Evolutionary conservation across 768 basidiomycete genomes (phyloP), one percentile per base, ranked within the genome.

Genomic region (Kwoniella pini): DNA sequence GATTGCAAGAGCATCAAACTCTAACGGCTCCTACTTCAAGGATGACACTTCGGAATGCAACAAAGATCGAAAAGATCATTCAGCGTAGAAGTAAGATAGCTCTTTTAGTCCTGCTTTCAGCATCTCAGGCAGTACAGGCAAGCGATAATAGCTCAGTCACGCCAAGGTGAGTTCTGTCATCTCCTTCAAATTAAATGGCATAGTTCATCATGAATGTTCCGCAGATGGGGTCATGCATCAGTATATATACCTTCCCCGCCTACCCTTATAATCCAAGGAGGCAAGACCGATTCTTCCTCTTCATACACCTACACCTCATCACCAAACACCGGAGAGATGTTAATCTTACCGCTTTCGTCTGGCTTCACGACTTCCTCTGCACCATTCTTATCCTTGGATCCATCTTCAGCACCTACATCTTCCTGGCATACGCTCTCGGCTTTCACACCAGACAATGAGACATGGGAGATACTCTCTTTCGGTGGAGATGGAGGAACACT

Each of bases 221-320:
- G 33, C 33, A 93, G 92, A 81, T 95, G 92, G 92, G 92, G 87
- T 27, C 90, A 91, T 64, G 88, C 89, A 4, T 79, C 81, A 0
- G 83, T 85, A 19, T 69, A 87, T 42, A 82, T 85, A 63, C 64
- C 63, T 11, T 68, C 68, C 4, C 58, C 71, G 0, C 70, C 67
- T 0, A 81, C 81, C 11, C 80, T 94, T 42, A 85, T 85, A 72
- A 80, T 93, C 40, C 86, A 89, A 60, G 92, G 91, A 36, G 92
- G 92, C 48, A 86, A 90, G 74, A 87, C 86, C 39, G 89, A 91
- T 77, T 81, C 82, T 31, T 84, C 77, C 77, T 87, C 88, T 74
- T 72, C 82, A 15, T 89, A 82, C 72, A 84, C 86, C 2, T 95
- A 94, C 77, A 82, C 83, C 30, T 84, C 86, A 19, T 90, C 90